Evolutionary conservation across 73 alveolate genomes (phyloP), one percentile per base, ranked within the genome.

Genomic region (Paramecium pentaurelia): DNA sequence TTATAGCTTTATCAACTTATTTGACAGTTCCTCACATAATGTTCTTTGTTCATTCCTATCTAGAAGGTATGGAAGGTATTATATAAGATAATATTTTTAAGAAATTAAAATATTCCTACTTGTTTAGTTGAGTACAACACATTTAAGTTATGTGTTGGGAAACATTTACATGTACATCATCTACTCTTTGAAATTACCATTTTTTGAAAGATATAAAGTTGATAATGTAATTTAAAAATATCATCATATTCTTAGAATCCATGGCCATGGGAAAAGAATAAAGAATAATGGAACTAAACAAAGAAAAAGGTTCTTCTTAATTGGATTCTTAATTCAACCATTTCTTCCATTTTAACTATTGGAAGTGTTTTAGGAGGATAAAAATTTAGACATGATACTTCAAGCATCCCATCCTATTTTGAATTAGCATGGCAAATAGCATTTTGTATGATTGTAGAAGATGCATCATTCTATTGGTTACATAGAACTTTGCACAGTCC

Each of bases 241-340:
- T 40, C 4, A 32, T 4, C 16, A 60, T 38, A 42, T 30, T 25
- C 14, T 28, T 25, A 83, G 92, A 54, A 93, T 71, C 94, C 94
- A 12, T 95, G 98, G 98, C 98, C 97, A 36, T 95, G 98, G 98
- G 75, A 95, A 42, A 68, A 84, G 60, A 73, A 94, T 16, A 16
- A 16, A 14, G 27, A 32, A 32, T 32, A 32, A 71, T 71, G 86
- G 86, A 71, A 20, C 16, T 1, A 38, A 64, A 44, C 34, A 36
- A 58, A 54, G 64, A 95, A 18, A 14, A 91, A 38, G 40, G 60
- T 38, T 49, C 54, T 30, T 64, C 28, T 20, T 51, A 71, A 38
- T 51, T 93, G 59, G 95, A 94, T 59, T 58, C 22, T 60, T 37
- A 59, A n/a, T 60, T 80, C 18, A 10, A 71, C 2, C 20, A 54